Evolutionary conservation across 1,284 basidiomycete species (phyloP).

Genomic region (Singerocomus rubriflavus): DNA sequence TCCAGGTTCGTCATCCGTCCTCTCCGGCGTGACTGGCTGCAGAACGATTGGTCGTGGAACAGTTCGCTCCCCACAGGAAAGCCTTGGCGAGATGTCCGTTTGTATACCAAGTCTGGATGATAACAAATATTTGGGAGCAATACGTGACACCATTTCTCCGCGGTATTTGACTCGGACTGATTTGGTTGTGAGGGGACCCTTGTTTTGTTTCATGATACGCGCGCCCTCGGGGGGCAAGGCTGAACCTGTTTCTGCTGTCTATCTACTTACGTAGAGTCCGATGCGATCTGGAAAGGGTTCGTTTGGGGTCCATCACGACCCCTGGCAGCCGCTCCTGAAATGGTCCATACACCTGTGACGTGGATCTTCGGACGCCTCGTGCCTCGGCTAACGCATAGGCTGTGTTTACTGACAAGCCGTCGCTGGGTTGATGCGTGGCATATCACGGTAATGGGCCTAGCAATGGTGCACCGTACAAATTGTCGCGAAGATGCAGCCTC

Average conservation of each 20-base stretch:
- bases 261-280: slow-evolving; percentile 33
- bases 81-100: slow-evolving; percentile 48
- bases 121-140: slow-evolving; percentile 6
- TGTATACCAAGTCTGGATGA: slow-evolving; percentile 22
- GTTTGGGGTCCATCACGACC: slow-evolving; percentile 19
- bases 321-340: slow-evolving; percentile 29
- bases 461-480: slow-evolving; percentile 33
- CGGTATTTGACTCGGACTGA: slow-evolving; percentile 15
- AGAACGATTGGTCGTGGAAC: slow-evolving; percentile 13
- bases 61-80: slow-evolving; percentile 50
- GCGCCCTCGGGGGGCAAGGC: slow-evolving; percentile 27
- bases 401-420: slow-evolving; percentile 28
- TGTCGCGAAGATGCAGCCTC: slow-evolving; percentile 22
- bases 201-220: slow-evolving; percentile 25
- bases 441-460: slow-evolving; percentile 28
- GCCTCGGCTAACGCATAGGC: slow-evolving; percentile 29
- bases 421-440: slow-evolving; percentile 28
- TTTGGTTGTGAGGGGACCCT: slow-evolving; percentile 3
- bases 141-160: slow-evolving; percentile 21
- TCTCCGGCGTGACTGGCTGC: slow-evolving; percentile 2
- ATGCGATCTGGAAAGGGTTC: slow-evolving; percentile 21
- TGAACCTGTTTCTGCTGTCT: slow-evolving; percentile 31
- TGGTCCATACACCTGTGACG: slow-evolving; percentile 27
- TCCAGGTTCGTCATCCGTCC: slow-evolving; percentile 38
- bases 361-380: slow-evolving; percentile 32